phyloP scores from a whole-genome alignment of 768 basidiomycete species.

The Leccinellum luteum region DNA sequence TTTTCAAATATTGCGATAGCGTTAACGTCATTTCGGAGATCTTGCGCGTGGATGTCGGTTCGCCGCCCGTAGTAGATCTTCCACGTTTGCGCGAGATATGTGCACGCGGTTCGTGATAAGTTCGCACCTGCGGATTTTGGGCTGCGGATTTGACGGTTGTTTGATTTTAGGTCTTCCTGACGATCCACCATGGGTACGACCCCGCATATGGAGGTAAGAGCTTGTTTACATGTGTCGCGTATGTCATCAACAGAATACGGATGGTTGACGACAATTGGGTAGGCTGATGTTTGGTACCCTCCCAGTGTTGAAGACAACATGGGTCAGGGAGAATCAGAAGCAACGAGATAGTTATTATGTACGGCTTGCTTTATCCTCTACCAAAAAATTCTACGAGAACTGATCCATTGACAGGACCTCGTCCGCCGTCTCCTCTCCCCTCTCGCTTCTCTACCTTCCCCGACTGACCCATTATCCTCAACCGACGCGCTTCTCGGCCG shows the following conservation, averaged over 20 bases:
- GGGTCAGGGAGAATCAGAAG: slow-evolving; percentile 55
- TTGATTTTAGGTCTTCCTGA: slow-evolving; percentile 60
- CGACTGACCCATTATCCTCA: slow-evolving; percentile 36
- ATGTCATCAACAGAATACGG: slow-evolving; percentile 1
- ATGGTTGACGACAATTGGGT: background rate
- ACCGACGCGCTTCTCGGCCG: slow-evolving; percentile 49
- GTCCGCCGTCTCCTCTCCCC: slow-evolving; percentile 61
- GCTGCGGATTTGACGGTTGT: background rate
- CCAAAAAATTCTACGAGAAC: background rate
- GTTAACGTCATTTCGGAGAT: slow-evolving; percentile 58
- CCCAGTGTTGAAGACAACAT: slow-evolving; percentile 52
- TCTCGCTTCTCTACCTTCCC: slow-evolving; percentile 43
- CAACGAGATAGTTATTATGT: slow-evolving; percentile 77
- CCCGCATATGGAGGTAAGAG: slow-evolving; percentile 73
- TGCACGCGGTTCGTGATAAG: slow-evolving; percentile 48
- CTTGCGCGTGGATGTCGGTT: slow-evolving; percentile 43
- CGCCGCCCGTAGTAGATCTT: slow-evolving; percentile 54
- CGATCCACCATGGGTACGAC: slow-evolving; percentile 71
- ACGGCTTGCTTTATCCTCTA: slow-evolving; percentile 21
- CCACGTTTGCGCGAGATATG: slow-evolving; percentile 54
- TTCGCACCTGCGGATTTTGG: background rate
- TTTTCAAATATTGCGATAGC: slow-evolving; percentile 32
- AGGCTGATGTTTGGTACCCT: slow-evolving; percentile 66
- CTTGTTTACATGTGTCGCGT: background rate
- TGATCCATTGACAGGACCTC: slow-evolving; percentile 51